Base-by-base conservation (phyloP, 2,329 filamentous ascomycete species). In the Paecilomyces variotii region DNA sequence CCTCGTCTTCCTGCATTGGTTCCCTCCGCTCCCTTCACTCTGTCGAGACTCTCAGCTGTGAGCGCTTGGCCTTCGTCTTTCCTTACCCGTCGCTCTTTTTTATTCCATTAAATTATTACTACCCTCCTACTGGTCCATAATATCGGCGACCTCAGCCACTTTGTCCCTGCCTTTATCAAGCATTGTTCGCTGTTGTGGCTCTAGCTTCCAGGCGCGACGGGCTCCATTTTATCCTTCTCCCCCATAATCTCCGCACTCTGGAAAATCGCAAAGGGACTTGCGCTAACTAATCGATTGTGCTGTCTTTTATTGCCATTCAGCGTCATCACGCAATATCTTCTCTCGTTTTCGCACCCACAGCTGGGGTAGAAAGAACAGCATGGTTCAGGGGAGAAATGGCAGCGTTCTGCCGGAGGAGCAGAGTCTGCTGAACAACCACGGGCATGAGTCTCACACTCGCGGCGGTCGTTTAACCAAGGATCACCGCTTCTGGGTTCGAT, bases 401-500 rank as follows among this genome's bases (percentile, higher is more conserved):
- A 52, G 50, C 28, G 64, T 63, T 59, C 75, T 70, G 56, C 63
- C 71, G 12, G 65, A 64, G 59, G 75, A 78, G 64, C 70, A 63
- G n/a, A 70, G 72, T 4, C 60, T 68, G 11, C 63, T 77, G 32
- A 68, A 77, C 24, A 61, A 56, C 24, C 39, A n/a, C 4, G 39
- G n/a, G 19, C 19, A n/a, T 45, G 3, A 9, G 19, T 19, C 39
- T 55, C 53, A 60, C 56, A 30, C 62, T 63, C 56, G 60, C 35
- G 11, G 28, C 58, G 30, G 30, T 32, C 70, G 70, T 30, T 72
- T 70, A 52, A 67, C 72, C 56, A 72, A 76, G 56, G 73, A 75
- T 60, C 59, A 65, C 30, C 70, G 69, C 4, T 61, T 65, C 52
- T 77, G 74, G 69, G 68, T 76, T 35, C 68, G 69, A 57, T 75